Evolutionary conservation across 805 yeast species (phyloP).

Genomic region (Nakazawaea populi): DNA sequence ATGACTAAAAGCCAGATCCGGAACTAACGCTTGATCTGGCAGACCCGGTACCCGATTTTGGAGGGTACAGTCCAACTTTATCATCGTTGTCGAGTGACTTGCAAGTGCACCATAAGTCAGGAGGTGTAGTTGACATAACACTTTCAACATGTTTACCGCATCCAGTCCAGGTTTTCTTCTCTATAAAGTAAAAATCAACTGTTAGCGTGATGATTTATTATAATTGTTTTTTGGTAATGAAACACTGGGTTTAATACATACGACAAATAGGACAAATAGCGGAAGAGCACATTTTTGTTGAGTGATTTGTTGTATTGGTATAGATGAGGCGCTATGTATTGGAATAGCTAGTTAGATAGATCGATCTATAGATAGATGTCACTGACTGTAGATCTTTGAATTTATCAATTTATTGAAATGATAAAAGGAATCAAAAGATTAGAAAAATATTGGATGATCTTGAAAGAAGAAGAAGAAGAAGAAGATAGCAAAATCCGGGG

Average conservation of each 20-base stretch:
- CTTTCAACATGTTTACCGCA: slow-evolving; percentile 48
- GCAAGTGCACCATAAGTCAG: slow-evolving; percentile 44
- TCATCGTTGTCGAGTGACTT: slow-evolving; percentile 33
- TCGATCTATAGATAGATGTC: slow-evolving; percentile 1
- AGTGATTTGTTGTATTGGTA: too few relatives aligned
- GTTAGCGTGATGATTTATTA: not conserved
- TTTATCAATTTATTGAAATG: too few relatives aligned
- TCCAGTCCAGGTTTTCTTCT: slow-evolving; percentile 61
- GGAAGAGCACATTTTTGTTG: slow-evolving; percentile 23
- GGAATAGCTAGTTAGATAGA: slow-evolving; percentile 3
- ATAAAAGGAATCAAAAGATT: not conserved
- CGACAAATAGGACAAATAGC: slow-evolving; percentile 32
- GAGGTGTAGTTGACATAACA: slow-evolving; percentile 49
- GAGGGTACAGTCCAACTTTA: slow-evolving; percentile 41
- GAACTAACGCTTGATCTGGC: slow-evolving; percentile 31
- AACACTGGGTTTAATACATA: slow-evolving; percentile 5
- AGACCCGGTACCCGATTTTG: slow-evolving; percentile 58
- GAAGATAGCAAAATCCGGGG: slow-evolving; percentile 3
- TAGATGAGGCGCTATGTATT: too few relatives aligned
- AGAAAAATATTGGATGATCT: not conserved
- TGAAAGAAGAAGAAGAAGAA: not conserved
- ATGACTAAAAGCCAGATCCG: slow-evolving; percentile 1
- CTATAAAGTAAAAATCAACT: slow-evolving; percentile 9
- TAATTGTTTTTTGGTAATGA: not conserved
- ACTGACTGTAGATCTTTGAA: not conserved